Conservation (phyloP, 176 grass and related monocot species). For the Coix lacrymajobi region DNA sequence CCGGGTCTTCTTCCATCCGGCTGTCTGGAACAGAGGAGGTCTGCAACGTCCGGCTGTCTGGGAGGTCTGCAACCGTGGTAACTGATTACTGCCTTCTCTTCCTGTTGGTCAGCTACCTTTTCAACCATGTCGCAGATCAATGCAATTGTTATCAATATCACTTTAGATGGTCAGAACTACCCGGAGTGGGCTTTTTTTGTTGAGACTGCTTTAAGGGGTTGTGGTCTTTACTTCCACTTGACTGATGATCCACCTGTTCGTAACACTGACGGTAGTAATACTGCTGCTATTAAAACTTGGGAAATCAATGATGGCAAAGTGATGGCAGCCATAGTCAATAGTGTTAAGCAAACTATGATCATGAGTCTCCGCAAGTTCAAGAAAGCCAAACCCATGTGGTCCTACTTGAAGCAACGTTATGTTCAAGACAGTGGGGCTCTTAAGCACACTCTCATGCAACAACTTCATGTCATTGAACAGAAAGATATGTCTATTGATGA, state of each 20-base stretch:
- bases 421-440: not conserved
- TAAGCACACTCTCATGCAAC: not conserved
- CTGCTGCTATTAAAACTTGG: not conserved
- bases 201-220: not conserved
- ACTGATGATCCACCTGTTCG: not conserved
- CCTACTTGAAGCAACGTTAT: not conserved
- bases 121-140: not conserved
- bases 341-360: too few species aligned
- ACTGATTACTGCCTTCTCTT: too few species aligned
- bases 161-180: too few species aligned
- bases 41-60: too few species aligned
- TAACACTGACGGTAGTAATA: not conserved
- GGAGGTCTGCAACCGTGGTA: too few species aligned
- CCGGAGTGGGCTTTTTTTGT: not conserved
- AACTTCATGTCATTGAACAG: not conserved
- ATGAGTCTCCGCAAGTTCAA: too few species aligned
- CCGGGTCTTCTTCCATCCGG: too few species aligned
- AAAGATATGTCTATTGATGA: too few species aligned
- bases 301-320: not conserved
- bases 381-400: not conserved
- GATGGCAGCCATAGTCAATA: not conserved
- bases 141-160: not conserved
- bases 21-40: too few species aligned
- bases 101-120: too few species aligned
- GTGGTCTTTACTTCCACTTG: not conserved